Evolutionary conservation across 2,329 filamentous ascomycete species (phyloP), one percentile per base, ranked within the genome.

Genomic region (Trichoderma simmonsii): DNA sequence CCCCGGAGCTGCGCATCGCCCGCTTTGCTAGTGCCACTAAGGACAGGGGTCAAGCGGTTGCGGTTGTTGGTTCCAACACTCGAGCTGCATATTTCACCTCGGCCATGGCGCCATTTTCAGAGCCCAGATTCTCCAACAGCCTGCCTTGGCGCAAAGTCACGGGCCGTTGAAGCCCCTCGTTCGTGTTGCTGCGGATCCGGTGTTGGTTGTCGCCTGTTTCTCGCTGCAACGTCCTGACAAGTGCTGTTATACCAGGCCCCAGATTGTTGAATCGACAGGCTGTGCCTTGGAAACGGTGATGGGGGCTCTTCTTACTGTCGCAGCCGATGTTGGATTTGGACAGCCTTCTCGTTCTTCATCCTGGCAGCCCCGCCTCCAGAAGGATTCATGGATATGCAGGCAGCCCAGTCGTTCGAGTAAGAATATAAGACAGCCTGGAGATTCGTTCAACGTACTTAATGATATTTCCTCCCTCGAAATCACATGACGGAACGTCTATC

Each of bases 61-160:
- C 59, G 63, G 71, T 39, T 72, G 71, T 72, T 72, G 71, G 71
- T 70, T 72, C 71, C 67, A 69, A 57, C 56, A 15, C 18, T 51
- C 56, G 34, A 62, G 64, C 64, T 56, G 62, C 70, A 68, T 61
- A 56, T 70, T 59, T 36, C 36, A 39, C 60, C 34, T 72, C 48
- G 43, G 59, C 32, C 54, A 70, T 72, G 57, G 65, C 62, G 62
- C 70, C 51, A 67, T 56, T 56, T 66, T 54, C 70, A 71, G 54
- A 34, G 28, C 43, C 70, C 56, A 60, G 61, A 54, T 57, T 60
- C 61, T 66, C 28, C 61, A 65, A 34, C 61, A 54, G 51, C 34
- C 32, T 56, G 32, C 26, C 56, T 67, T 67, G 51, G 57, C 57
- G 26, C 57, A 48, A n/a, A 62, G 24, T 34, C 57, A 28, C 21